Percentiles rank a stretch among this genome's conserved stretches.
Conservation (phyloP, 176 grass and related monocot genomes). For the Themeda triandra region DNA sequence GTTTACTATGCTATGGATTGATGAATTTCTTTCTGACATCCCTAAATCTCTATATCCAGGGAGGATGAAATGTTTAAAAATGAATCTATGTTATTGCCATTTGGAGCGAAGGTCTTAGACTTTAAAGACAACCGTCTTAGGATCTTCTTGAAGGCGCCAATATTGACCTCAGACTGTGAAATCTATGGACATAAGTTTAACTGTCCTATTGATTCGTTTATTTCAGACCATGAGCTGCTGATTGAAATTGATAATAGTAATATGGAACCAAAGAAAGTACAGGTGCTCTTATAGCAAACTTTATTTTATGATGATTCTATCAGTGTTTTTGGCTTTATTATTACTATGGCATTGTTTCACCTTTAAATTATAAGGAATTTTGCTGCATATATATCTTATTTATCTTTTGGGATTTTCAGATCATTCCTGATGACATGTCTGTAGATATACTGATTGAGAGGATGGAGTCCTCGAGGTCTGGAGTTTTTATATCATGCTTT, state of each 20-base stretch:
- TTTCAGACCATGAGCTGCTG: slow-evolving; percentile 72
- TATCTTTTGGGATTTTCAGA: slow-evolving; percentile 52
- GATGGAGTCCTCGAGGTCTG: slow-evolving; percentile 62
- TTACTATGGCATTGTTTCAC: background rate
- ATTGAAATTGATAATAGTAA: slow-evolving; percentile 68
- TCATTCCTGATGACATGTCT: slow-evolving; percentile 71
- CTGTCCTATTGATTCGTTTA: slow-evolving; percentile 47
- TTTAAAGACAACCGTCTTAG: slow-evolving; percentile 58
- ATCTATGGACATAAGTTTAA: slow-evolving; percentile 57
- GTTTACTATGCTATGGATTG: background rate
- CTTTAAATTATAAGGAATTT: slow-evolving; percentile 7
- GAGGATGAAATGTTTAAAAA: slow-evolving; percentile 44
- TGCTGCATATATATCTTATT: background rate
- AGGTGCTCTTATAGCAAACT: slow-evolving; percentile 47
- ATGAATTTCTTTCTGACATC: slow-evolving; percentile 32
- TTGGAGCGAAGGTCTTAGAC: slow-evolving; percentile 57
- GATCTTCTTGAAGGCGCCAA: slow-evolving; percentile 49
- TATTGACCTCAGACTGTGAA: slow-evolving; percentile 36
- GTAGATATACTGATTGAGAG: slow-evolving; percentile 64
- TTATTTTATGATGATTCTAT: slow-evolving; percentile 4
- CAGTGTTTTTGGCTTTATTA: slow-evolving; percentile 24
- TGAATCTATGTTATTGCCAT: slow-evolving; percentile 50
- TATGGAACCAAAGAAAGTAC: slow-evolving; percentile 65
- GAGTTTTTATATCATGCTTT: background rate
- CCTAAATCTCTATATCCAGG: slow-evolving; percentile 37